These are phyloP conservation scores for Corylus americana DNA, from an alignment of 306 rosid genomes.

Conservation along the genomic window DNA sequence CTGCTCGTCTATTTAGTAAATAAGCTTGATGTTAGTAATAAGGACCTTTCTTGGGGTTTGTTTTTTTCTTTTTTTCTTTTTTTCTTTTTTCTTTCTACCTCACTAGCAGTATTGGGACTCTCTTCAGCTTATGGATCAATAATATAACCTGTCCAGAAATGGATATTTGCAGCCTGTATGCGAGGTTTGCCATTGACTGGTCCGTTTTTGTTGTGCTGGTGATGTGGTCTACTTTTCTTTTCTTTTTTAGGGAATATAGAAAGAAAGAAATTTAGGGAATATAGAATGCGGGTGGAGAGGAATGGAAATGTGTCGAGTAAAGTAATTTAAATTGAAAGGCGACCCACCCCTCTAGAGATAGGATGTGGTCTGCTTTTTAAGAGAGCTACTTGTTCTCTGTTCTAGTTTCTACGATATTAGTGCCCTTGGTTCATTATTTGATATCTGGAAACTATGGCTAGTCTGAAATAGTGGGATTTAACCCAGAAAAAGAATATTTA, in stretches of 20 bases:
- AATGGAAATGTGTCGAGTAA: too few species aligned
- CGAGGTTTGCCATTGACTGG: background rate
- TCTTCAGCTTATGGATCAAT: background rate
- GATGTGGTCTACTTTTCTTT: background rate
- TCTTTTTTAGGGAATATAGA: background rate
- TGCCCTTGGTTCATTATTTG: background rate
- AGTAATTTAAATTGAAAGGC: too few species aligned
- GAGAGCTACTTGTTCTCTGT: background rate
- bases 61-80: background rate
- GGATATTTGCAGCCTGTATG: background rate
- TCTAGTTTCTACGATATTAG: background rate
- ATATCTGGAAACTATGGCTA: background rate
- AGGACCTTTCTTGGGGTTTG: background rate
- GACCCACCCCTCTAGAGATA: too few species aligned
- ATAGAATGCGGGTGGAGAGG: too few species aligned
- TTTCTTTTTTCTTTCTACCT: background rate
- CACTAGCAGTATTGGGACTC: conserved; percentile 4
- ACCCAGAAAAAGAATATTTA: background rate
- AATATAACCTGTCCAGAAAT: background rate
- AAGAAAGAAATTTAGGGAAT: too few species aligned
- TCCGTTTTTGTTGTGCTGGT: background rate
- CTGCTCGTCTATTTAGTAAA: background rate
- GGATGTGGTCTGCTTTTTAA: background rate
- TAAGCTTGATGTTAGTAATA: background rate
- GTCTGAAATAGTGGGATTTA: background rate